Percentiles rank a stretch among this genome's conserved stretches.
Evolutionary conservation across 495 filamentous ascomycete species (phyloP).

Genomic region (Rhizodiscina lignyota): DNA sequence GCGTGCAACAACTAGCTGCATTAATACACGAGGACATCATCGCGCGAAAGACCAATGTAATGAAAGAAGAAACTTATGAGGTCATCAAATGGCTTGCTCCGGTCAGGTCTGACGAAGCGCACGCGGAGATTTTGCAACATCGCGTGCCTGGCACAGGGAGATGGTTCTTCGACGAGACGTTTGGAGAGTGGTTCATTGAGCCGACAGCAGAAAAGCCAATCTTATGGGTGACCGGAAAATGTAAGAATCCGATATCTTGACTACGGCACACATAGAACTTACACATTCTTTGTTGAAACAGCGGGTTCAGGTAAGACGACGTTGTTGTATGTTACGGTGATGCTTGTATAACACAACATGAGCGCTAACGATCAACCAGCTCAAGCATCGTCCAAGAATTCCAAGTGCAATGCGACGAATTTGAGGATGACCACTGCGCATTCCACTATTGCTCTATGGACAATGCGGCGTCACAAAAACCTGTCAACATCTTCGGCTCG

Average conservation of each 20-base stretch:
- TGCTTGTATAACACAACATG: neutral
- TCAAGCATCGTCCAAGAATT: neutral
- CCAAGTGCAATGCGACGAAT: neutral
- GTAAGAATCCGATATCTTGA: neutral
- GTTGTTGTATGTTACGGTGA: conserved; percentile 1
- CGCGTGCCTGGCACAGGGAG: conserved; percentile 3
- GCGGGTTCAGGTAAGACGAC: conserved; percentile 6
- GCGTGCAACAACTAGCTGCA: neutral
- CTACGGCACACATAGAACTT: neutral
- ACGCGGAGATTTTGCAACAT: conserved; percentile 1
- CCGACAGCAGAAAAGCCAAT: neutral
- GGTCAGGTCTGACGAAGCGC: conserved; percentile 1
- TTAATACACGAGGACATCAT: conserved; percentile 1
- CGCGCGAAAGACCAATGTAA: neutral
- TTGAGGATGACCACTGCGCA: neutral
- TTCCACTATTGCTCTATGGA: conserved; percentile 4
- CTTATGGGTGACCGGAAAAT: conserved; percentile 5
- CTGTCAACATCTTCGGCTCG: conserved; percentile 4
- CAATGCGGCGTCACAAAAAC: conserved; percentile 3
- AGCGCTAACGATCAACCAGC: neutral
- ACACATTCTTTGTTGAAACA: neutral
- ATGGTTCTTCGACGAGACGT: conserved; percentile 4
- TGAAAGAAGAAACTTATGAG: conserved; percentile 1
- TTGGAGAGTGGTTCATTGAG: conserved; percentile 1
- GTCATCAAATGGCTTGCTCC: conserved; percentile 6